Base-by-base conservation (phyloP, 2,329 filamentous ascomycete species). In the Fusarium oligoseptatum region DNA sequence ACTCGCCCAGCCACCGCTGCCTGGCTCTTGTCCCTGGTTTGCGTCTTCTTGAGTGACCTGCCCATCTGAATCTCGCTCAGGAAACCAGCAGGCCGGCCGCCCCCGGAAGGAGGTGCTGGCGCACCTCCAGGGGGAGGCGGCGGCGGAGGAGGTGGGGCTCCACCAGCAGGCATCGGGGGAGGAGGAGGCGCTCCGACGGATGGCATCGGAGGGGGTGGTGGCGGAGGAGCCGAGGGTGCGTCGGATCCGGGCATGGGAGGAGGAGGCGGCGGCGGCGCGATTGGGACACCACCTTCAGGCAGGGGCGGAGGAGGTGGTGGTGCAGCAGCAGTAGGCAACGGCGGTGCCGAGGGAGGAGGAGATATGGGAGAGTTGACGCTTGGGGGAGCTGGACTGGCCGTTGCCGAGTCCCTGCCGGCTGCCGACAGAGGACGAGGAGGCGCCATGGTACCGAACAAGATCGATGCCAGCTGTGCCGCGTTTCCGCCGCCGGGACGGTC, bases 391-490 rank as follows among this genome's bases (percentile, higher is more conserved):
- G 83, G 83, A 66, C 82, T 84, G 9, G 79, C 73, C 17, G 85
- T 81, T 20, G 85, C 81, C 10, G 86, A 86, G 77, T 94, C 93
- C 75, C 93, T 92, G 64, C 94, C 95, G 82, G 94, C 91, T 8
- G 95, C 93, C 22, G 94, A 97, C 52, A 98, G 85, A 34, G 96
- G 95, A 61, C 96, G 92, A 15, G 97, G 96, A 43, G 97, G 96
- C 11, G 91, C 96, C 95, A 99, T 98, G 61, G 95, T 98, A 68
- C 97, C 96, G 81, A 99, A 99, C 22, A 99, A 88, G 70, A 98
- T 97, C 8, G 94, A 97, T 17, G 97, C 97, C 41, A 99, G 90
- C 78, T 98, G 94, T 70, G 97, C 97, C 58, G 97, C 97, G 76
- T 91, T 95, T 68, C 93, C 92, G 64, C 94, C 94, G 60, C 93